Conservation (phyloP, 1,284 basidiomycete species). For the Pyrrhoderma lamaoense region DNA sequence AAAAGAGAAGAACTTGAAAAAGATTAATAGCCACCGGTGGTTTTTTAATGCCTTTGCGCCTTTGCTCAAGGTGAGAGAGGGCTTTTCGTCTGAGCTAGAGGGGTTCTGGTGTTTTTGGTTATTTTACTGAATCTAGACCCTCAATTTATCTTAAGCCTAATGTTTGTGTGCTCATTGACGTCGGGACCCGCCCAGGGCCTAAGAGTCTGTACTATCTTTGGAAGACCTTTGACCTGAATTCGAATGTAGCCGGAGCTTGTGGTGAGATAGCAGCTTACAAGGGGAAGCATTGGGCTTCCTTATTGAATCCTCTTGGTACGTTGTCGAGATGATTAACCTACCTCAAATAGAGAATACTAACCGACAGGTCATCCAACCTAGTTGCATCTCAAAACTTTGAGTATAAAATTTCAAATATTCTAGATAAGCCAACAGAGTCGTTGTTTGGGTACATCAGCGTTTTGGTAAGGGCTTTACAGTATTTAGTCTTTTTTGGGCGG, state of each 20-base stretch:
- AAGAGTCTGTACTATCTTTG: conserved; percentile 89
- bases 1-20: conserved; percentile 94
- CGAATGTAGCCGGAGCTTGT: conserved; percentile 90
- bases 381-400: conserved; percentile 94
- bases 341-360: neutral
- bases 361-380: conserved; percentile 24
- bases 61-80: conserved; percentile 54
- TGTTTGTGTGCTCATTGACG: conserved; percentile 85
- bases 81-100: neutral
- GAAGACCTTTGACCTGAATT: conserved; percentile 93
- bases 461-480: conserved; percentile 38
- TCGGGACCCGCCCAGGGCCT: conserved; percentile 82
- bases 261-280: conserved; percentile 94
- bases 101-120: neutral
- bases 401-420: conserved; percentile 88
- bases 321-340: conserved; percentile 9
- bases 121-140: conserved; percentile 8
- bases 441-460: conserved; percentile 91
- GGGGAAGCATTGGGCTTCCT: conserved; percentile 74
- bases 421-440: conserved; percentile 92
- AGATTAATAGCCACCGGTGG: conserved; percentile 95
- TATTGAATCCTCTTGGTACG: conserved; percentile 81
- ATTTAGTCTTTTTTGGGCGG: neutral
- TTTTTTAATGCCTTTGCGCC: conserved; percentile 89
- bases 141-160: conserved; percentile 58